These are phyloP conservation scores for Staphylotrichum longicolle DNA, from an alignment of 495 filamentous ascomycete genomes.

Conservation along the genomic window DNA sequence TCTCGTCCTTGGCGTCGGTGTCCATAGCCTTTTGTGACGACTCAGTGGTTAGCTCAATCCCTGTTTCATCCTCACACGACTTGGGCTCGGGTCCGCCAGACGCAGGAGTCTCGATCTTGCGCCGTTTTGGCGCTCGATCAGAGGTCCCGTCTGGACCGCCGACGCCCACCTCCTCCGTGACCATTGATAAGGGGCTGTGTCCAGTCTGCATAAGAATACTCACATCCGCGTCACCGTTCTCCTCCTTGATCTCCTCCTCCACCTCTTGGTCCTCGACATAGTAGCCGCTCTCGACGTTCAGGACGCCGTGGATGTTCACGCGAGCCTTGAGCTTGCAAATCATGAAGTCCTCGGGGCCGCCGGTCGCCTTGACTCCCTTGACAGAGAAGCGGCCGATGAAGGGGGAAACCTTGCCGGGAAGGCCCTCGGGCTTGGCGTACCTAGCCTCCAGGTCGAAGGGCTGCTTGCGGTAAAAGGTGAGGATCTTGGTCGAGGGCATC, in stretches of 20 bases:
- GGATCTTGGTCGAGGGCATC: slow-evolving; percentile 98
- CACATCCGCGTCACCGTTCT: slow-evolving; percentile 61
- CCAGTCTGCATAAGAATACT: slow-evolving; percentile 42
- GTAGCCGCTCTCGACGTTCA: slow-evolving; percentile 96
- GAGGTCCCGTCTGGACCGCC: slow-evolving; percentile 13
- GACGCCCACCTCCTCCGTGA: slow-evolving; percentile 4
- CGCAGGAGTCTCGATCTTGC: slow-evolving; percentile 28
- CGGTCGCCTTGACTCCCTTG: slow-evolving; percentile 76
- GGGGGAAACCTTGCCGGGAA: slow-evolving; percentile 89
- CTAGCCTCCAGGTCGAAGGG: slow-evolving; percentile 94
- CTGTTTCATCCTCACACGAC: slow-evolving; percentile 5
- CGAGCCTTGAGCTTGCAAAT: slow-evolving; percentile 99
- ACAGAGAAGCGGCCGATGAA: slow-evolving; percentile 97
- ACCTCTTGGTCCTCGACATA: slow-evolving; percentile 98
- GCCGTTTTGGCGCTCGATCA: slow-evolving; percentile 30
- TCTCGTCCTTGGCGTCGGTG: slow-evolving; percentile 70
- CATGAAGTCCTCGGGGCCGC: slow-evolving; percentile 90
- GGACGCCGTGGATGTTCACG: slow-evolving; percentile 91
- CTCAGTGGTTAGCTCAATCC: slow-evolving; percentile 26
- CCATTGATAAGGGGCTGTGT: slow-evolving; percentile 5
- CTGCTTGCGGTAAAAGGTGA: slow-evolving; percentile 99
- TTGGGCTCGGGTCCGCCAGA: slow-evolving; percentile 18
- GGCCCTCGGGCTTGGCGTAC: slow-evolving; percentile 78
- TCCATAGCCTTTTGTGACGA: slow-evolving; percentile 75
- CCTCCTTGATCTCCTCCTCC: slow-evolving; percentile 83